Evolutionary conservation across 2,329 filamentous ascomycete genomes (phyloP).

Genomic region (Rhytidhysteron rufulum): DNA sequence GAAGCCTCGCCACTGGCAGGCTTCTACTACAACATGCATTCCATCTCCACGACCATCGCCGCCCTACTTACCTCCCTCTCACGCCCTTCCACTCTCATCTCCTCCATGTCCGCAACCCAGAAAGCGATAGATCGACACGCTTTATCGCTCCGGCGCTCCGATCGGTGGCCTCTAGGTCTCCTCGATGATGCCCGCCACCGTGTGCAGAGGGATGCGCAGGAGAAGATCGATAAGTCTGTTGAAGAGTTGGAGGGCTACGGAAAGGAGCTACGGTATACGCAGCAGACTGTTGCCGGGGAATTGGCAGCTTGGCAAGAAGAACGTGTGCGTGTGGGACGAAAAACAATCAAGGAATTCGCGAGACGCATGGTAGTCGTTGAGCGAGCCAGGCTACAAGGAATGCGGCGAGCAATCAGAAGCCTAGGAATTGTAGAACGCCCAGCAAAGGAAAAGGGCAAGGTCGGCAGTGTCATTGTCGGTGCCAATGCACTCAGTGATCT

Average conservation of each 20-base stretch:
- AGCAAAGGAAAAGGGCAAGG: background rate
- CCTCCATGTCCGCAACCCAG: constrained; percentile 68
- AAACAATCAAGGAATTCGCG: constrained; percentile 72
- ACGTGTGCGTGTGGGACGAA: constrained; percentile 71
- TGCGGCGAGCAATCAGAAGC: constrained; percentile 73
- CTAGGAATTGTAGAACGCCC: constrained; percentile 17
- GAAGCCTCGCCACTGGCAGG: constrained; percentile 69
- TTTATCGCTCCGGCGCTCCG: constrained; percentile 67
- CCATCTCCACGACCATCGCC: constrained; percentile 78
- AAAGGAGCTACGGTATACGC: constrained; percentile 82
- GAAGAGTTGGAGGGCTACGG: constrained; percentile 70
- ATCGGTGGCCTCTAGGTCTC: constrained; percentile 75
- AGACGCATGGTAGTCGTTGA: constrained; percentile 76
- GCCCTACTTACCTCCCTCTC: constrained; percentile 77
- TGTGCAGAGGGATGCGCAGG: constrained; percentile 78
- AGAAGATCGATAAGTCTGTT: constrained; percentile 67
- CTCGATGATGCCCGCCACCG: constrained; percentile 84
- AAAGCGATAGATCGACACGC: constrained; percentile 75
- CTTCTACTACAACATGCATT: constrained; percentile 73
- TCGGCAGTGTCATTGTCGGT: too few relatives aligned
- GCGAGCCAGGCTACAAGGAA: constrained; percentile 70
- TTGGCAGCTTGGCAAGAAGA: constrained; percentile 91
- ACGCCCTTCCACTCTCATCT: constrained; percentile 73
- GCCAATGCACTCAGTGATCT: too few relatives aligned
- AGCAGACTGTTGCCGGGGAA: constrained; percentile 88